Evolutionary conservation across 768 basidiomycete genomes (phyloP), one percentile per base, ranked within the genome.

Genomic region (Porpolomopsis calyptriformis): DNA sequence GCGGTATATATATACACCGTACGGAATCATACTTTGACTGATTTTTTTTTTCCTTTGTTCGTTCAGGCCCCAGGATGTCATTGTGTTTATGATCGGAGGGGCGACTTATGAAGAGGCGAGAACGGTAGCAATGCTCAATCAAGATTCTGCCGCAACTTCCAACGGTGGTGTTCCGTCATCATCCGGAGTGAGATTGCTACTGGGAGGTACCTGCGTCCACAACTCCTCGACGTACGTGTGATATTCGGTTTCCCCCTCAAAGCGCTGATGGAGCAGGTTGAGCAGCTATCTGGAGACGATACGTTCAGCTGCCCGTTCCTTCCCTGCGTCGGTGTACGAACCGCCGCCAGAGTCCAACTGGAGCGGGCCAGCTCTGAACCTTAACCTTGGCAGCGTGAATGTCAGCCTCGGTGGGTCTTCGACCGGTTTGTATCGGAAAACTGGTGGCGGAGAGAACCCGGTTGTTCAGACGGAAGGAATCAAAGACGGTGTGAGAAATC

Each of bases 61-160:
- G 9, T 18, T 8, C 56, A 94, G 94, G 55, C 85, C 92, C 7
- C 94, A 97, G 54, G 94, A 98, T 62, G 77, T 98, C 37, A 96
- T 99, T 48, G 70, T 99, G 48, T 99, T 98, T 65, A 84, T 99
- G 69, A 80, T 98, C 49, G 96, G 96, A 23, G 96, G 96, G 0
- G 81, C 90, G 23, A 98, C 96, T 0, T 98, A 96, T 56, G 93
- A 90, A 61, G 96, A 99, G 63, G 90, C 91, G 0, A 73, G 89
- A 51, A 74, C 85, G 0, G 75, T 98, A 10, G 77, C 89, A 4
- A 65, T 90, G 40, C 71, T 94, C 52, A 99, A 98, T 59, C 85
- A 92, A 59, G 89, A 91, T 53, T 69, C 79, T 12, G 60, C 69
- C 24, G 63, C 68, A 18, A 65, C 69, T 12, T 64, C 73, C n/a